Conservation (phyloP, 164 flowering plant species). For the Nymphaea colorata region DNA sequence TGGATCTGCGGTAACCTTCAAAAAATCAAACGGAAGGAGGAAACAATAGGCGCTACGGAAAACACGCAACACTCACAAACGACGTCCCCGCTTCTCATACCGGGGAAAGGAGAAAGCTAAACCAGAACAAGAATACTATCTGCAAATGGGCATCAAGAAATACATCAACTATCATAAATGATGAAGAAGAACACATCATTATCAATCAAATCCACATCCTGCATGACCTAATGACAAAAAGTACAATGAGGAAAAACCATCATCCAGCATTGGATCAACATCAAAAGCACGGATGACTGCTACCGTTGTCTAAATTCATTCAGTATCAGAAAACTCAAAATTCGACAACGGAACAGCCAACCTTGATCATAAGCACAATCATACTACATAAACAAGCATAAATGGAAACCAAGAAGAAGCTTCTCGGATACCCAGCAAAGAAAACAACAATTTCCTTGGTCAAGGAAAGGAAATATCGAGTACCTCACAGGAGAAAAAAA, state of each 20-base stretch:
- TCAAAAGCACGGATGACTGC: background rate
- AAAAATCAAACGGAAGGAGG: background rate
- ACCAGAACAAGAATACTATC: background rate
- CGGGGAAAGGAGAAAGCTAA: background rate
- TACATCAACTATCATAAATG: background rate
- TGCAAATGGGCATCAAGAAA: background rate
- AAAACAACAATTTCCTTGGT: background rate
- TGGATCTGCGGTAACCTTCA: background rate
- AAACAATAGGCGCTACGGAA: background rate
- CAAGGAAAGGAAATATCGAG: background rate
- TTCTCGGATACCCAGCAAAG: background rate
- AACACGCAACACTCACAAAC: background rate
- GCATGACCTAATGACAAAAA: background rate
- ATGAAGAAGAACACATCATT: background rate
- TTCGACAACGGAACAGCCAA: background rate
- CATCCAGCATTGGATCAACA: background rate
- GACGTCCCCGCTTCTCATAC: background rate
- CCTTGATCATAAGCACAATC: background rate
- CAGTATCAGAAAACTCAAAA: background rate
- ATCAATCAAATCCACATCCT: background rate
- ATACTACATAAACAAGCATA: background rate
- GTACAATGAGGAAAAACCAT: background rate
- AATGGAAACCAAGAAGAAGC: background rate
- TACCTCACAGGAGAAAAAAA: background rate
- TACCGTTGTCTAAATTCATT: background rate